These are phyloP conservation scores for Fusarium brevicatenulatum DNA, from an alignment of 2,329 filamentous ascomycete genomes.

Conservation along the genomic window DNA sequence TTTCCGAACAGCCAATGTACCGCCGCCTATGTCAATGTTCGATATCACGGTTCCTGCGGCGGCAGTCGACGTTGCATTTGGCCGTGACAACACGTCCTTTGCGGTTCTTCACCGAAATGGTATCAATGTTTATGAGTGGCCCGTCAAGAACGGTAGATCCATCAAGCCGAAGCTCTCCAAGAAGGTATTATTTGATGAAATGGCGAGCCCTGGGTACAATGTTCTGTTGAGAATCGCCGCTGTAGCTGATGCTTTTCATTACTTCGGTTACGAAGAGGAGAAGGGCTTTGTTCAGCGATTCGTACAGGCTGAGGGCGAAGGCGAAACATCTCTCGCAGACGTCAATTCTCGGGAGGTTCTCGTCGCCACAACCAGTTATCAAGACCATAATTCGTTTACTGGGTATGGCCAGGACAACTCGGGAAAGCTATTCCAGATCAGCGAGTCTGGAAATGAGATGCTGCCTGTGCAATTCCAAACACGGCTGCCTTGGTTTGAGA, in stretches of 20 bases:
- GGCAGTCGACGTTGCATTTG: conserved; percentile 80
- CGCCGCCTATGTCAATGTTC: conserved; percentile 90
- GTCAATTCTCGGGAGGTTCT: conserved; percentile 38
- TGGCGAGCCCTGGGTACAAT: conserved; percentile 37
- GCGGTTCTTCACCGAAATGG: conserved; percentile 76
- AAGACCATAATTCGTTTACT: conserved; percentile 45
- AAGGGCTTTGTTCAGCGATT: conserved; percentile 38
- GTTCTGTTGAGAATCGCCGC: conserved; percentile 22
- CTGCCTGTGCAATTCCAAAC: conserved; percentile 54
- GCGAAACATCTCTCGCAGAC: conserved; percentile 23
- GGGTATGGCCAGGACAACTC: conserved; percentile 58
- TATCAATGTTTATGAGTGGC: conserved; percentile 77
- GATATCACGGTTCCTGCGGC: conserved; percentile 72
- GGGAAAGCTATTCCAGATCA: conserved; percentile 57
- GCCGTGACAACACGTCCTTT: conserved; percentile 70
- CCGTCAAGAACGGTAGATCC: conserved; percentile 66
- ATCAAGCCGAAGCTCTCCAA: conserved; percentile 55
- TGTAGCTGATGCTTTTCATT: conserved; percentile 44
- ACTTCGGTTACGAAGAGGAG: conserved; percentile 47
- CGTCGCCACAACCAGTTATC: conserved; percentile 48
- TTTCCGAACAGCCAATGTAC: conserved; percentile 83
- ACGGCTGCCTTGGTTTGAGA: conserved; percentile 64
- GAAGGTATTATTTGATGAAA: conserved; percentile 52
- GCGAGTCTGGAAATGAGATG: conserved; percentile 46
- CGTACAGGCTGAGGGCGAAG: conserved; percentile 27